These are phyloP conservation scores for Penicillium dipodomyicola DNA, from an alignment of 495 filamentous ascomycete species.

Conservation along the genomic window DNA sequence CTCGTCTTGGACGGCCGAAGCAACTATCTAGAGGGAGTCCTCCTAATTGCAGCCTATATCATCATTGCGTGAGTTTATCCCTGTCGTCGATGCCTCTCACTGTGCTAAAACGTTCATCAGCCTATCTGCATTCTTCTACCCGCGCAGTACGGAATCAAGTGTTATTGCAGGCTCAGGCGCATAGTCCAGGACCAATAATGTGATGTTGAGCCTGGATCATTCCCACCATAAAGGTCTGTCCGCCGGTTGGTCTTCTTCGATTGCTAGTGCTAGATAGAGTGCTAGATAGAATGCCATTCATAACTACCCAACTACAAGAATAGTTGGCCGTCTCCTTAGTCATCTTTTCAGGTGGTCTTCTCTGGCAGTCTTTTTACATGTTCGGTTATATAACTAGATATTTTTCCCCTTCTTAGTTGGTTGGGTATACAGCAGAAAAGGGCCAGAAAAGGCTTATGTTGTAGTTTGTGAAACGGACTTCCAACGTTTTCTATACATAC, in stretches of 20 bases:
- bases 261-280: background rate
- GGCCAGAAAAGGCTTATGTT: no score
- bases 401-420: no score
- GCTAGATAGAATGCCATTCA: background rate
- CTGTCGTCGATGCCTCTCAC: background rate
- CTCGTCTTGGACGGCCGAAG: slow-evolving; percentile 81
- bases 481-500: no score
- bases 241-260: background rate
- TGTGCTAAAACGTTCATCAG: slow-evolving; percentile 18
- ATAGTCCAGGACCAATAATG: background rate
- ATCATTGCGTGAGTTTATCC: slow-evolving; percentile 39
- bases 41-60: slow-evolving; percentile 80
- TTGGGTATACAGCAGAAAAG: no score
- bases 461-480: no score
- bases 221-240: background rate
- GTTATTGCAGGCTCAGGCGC: slow-evolving; percentile 22
- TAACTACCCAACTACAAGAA: background rate
- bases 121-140: slow-evolving; percentile 43
- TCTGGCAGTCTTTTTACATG: no score
- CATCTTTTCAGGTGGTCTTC: no score
- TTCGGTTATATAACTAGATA: no score
- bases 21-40: slow-evolving; percentile 84
- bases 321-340: no score
- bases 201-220: background rate
- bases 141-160: slow-evolving; percentile 26